Percentiles rank a stretch among this genome's conserved stretches.
phyloP scores from a whole-genome alignment of 305 asterid genomes.

The Rubia tinctorum region DNA sequence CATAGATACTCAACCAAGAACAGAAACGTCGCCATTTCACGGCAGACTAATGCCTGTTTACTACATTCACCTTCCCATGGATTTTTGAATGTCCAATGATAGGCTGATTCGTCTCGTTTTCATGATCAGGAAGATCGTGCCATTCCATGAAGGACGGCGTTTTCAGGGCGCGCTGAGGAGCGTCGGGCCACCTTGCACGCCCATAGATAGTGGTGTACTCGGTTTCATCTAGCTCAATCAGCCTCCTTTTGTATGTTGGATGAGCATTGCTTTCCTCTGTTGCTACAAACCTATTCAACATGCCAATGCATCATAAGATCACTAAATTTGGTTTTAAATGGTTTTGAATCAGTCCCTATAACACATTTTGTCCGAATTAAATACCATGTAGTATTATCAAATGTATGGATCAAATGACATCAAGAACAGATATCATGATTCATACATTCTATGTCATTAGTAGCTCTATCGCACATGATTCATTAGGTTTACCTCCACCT shows the following conservation, averaged over 20 bases:
- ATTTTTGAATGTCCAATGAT: slow-evolving; percentile 69
- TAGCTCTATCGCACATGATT: not conserved
- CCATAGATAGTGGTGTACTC: slow-evolving; percentile 84
- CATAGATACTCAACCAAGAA: not conserved
- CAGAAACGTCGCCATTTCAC: not conserved
- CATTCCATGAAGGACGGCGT: slow-evolving; percentile 73
- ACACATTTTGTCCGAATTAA: not conserved
- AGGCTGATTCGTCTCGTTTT: slow-evolving; percentile 69
- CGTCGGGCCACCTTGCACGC: slow-evolving; percentile 93
- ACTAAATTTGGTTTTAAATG: not conserved
- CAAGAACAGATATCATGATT: not conserved
- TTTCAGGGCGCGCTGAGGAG: slow-evolving; percentile 78
- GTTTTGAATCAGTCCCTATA: not conserved
- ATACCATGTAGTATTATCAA: too few species aligned
- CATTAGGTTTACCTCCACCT: not conserved
- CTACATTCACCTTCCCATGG: slow-evolving; percentile 57
- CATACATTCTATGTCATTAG: not conserved
- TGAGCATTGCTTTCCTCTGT: slow-evolving; percentile 91
- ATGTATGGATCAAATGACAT: not conserved
- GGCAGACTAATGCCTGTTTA: not conserved
- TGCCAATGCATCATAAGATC: not conserved
- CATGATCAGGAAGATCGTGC: slow-evolving; percentile 57
- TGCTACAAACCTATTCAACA: slow-evolving; percentile 53
- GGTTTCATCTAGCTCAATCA: slow-evolving; percentile 58
- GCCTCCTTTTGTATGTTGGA: slow-evolving; percentile 69